These are phyloP conservation scores for Calycina herbarum DNA, from an alignment of 2,329 filamentous ascomycete species.

Conservation along the genomic window DNA sequence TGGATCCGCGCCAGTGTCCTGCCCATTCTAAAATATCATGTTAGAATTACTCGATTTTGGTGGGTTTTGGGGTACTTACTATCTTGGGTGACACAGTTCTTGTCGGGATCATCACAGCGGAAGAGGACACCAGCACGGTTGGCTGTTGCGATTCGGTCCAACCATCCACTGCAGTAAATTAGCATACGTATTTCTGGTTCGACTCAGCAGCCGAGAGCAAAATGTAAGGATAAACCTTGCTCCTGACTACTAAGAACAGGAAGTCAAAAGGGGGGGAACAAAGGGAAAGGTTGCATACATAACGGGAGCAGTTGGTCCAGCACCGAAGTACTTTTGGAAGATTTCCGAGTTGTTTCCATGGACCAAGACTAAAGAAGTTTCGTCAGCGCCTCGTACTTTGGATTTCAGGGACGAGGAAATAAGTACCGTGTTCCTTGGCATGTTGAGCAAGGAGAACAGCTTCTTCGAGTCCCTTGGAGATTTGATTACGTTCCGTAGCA, in stretches of 20 bases:
- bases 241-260: too few relatives aligned
- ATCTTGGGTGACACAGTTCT: conserved; percentile 56
- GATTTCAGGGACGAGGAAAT: neutral
- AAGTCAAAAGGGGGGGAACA: too few relatives aligned
- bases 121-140: conserved; percentile 60
- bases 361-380: neutral
- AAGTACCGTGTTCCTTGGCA: conserved; percentile 56
- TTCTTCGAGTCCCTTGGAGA: conserved; percentile 58
- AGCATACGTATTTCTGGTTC: too few relatives aligned
- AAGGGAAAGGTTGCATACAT: too few relatives aligned
- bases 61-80: conserved; percentile 33
- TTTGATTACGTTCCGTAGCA: conserved; percentile 55
- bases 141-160: conserved; percentile 57
- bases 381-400: neutral
- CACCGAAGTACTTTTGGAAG: conserved; percentile 67
- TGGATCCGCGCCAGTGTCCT: conserved; percentile 67
- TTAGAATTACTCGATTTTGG: neutral
- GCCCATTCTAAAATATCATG: conserved; percentile 52
- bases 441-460: conserved; percentile 57
- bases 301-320: conserved; percentile 53
- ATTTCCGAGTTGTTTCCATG: conserved; percentile 56
- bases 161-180: conserved; percentile 54
- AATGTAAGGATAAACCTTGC: too few relatives aligned
- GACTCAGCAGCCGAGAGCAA: too few relatives aligned
- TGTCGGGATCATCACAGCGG: conserved; percentile 68